A percentile compares a stretch with the other conserved stretches of the same genome.
Conservation (phyloP, 768 basidiomycete species). For the Neoboletus brunneissimus region DNA sequence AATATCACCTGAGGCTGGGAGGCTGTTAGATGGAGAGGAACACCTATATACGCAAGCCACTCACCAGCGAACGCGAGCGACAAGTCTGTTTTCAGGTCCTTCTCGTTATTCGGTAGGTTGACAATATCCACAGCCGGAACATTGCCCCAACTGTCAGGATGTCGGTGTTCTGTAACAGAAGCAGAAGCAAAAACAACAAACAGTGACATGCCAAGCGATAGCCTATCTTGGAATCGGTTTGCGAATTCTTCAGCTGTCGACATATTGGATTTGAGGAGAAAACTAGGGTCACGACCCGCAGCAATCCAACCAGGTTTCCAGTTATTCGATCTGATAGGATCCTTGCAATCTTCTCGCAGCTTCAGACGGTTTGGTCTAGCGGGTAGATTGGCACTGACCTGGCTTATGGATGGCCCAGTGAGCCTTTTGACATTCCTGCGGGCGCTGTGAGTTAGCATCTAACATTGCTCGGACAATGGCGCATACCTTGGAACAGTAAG, state of each 20-base stretch:
- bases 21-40: neutral
- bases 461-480: neutral
- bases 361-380: neutral
- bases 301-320: conserved; percentile 25
- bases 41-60: neutral
- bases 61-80: conserved; percentile 26
- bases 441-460: neutral
- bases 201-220: conserved; percentile 29
- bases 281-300: conserved; percentile 21
- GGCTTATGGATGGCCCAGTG: conserved; percentile 42
- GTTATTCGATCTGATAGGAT: conserved; percentile 17
- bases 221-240: conserved; percentile 21
- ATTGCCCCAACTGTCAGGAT: conserved; percentile 32
- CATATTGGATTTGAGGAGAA: conserved; percentile 8
- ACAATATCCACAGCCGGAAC: conserved; percentile 35
- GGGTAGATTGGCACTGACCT: conserved; percentile 21
- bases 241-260: conserved; percentile 11
- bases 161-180: neutral
- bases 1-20: conserved; percentile 48
- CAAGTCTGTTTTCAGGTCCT: conserved; percentile 14
- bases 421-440: conserved; percentile 39
- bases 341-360: conserved; percentile 20
- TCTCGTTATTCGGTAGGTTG: conserved; percentile 26
- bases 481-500: conserved; percentile 41
- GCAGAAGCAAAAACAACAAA: neutral